phyloP scores from a whole-genome alignment of 176 grass and related monocot species.

The Musa schizocarpa region DNA sequence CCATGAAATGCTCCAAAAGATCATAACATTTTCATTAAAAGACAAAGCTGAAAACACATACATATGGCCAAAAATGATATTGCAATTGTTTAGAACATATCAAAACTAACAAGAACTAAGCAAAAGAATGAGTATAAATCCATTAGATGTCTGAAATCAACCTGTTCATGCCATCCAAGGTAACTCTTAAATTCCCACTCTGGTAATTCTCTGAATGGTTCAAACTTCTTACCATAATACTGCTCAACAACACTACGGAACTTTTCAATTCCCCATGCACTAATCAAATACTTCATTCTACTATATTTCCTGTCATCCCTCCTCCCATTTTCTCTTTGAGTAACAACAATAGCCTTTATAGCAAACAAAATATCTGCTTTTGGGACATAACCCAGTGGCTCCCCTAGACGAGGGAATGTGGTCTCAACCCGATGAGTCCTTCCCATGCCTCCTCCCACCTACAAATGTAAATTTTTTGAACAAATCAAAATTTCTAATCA shows the following conservation, averaged over 20 bases:
- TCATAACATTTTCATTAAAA: not conserved
- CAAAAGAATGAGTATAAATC: not conserved
- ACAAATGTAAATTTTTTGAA: conserved; percentile 19
- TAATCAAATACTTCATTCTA: conserved; percentile 92
- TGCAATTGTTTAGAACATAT: not conserved
- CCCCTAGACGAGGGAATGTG: conserved; percentile 74
- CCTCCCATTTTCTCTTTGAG: conserved; percentile 94
- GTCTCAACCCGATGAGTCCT: conserved; percentile 80
- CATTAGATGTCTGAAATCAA: conserved; percentile 7
- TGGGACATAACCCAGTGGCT: conserved; percentile 82
- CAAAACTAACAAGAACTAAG: not conserved
- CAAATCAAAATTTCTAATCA: not conserved
- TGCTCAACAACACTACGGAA: conserved; percentile 74
- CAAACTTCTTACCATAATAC: conserved; percentile 96
- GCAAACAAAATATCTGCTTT: conserved; percentile 97
- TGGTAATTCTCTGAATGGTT: conserved; percentile 42
- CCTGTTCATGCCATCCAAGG: conserved; percentile 97
- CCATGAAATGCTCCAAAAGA: conserved; percentile 2
- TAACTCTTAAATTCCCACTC: conserved; percentile 91
- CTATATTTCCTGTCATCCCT: conserved; percentile 86
- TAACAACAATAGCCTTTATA: conserved; percentile 89
- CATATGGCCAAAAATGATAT: no score
- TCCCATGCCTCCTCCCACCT: conserved; percentile 98
- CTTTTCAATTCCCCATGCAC: conserved; percentile 85
- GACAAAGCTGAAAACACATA: not conserved